phyloP scores from a whole-genome alignment of 805 yeast species.

The Scheffersomyces amazonensis region DNA sequence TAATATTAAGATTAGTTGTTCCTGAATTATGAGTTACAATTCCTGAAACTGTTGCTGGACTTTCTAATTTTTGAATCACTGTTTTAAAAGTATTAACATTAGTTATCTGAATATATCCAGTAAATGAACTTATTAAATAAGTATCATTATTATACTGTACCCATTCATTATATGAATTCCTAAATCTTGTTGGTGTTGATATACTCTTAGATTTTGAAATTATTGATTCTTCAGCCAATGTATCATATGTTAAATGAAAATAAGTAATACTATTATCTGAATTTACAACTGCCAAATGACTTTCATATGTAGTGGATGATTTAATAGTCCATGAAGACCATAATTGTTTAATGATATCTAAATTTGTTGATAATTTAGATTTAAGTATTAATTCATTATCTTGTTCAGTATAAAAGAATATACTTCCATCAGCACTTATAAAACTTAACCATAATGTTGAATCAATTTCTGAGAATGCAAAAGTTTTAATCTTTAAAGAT shows the following conservation, averaged over 20 bases:
- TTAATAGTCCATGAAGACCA: slow-evolving; percentile 11
- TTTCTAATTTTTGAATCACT: background rate
- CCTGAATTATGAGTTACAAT: slow-evolving; percentile 3
- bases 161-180: slow-evolving; percentile 3
- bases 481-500: slow-evolving; percentile 23
- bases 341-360: slow-evolving; percentile 6
- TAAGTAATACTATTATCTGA: slow-evolving; percentile 5
- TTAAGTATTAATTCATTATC: background rate
- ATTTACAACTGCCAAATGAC: slow-evolving; percentile 3
- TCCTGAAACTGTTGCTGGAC: slow-evolving; percentile 4
- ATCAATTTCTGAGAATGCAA: slow-evolving; percentile 15
- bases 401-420: background rate
- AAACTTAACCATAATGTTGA: background rate
- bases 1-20: slow-evolving; percentile 4
- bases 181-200: slow-evolving; percentile 3
- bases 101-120: slow-evolving; percentile 2
- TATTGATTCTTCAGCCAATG: background rate
- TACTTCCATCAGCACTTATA: background rate
- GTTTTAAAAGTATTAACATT: slow-evolving; percentile 1
- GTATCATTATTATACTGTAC: background rate
- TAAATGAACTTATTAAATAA: slow-evolving; percentile 2
- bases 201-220: background rate
- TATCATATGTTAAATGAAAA: background rate
- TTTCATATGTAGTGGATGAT: background rate
- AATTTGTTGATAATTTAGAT: background rate